These are phyloP conservation scores for Mortierella antarctica DNA, from an alignment of 192 early-diverging fungal species.

Conservation along the genomic window DNA sequence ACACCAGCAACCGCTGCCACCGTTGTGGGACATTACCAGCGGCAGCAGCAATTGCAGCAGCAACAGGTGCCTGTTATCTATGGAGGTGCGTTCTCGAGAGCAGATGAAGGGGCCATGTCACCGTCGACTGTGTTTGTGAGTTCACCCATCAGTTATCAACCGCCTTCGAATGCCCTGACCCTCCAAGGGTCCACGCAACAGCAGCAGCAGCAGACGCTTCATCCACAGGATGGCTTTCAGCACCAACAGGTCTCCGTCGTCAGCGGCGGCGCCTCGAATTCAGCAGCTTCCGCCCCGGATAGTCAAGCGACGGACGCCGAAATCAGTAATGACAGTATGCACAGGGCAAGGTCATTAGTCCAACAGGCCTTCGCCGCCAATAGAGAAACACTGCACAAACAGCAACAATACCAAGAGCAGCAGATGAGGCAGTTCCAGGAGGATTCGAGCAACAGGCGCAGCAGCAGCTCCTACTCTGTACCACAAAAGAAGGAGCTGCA, in stretches of 20 bases:
- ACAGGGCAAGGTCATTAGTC: neutral
- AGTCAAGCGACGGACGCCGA: neutral
- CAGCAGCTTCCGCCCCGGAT: neutral
- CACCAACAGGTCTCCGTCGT: neutral
- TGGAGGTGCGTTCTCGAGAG: neutral
- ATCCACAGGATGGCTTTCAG: conserved; percentile 13
- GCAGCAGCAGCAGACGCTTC: neutral
- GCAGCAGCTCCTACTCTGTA: neutral
- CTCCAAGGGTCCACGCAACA: conserved; percentile 3
- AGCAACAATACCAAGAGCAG: conserved; percentile 26
- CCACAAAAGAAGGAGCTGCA: too few species aligned
- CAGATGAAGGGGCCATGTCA: neutral
- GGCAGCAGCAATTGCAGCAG: neutral
- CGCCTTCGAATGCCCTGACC: neutral
- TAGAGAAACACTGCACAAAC: conserved; percentile 14
- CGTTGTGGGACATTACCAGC: neutral
- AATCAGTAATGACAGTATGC: neutral
- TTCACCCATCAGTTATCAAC: conserved; percentile 30
- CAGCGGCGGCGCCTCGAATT: neutral
- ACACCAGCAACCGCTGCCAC: too few species aligned
- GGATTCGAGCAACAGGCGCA: conserved; percentile 1
- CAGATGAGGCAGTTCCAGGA: conserved; percentile 28
- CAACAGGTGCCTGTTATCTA: neutral
- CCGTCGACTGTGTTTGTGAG: conserved; percentile 15
- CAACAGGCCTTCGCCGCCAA: neutral